Base-by-base conservation (phyloP, 805 yeast species). In the Clavispora phyllophila region DNA sequence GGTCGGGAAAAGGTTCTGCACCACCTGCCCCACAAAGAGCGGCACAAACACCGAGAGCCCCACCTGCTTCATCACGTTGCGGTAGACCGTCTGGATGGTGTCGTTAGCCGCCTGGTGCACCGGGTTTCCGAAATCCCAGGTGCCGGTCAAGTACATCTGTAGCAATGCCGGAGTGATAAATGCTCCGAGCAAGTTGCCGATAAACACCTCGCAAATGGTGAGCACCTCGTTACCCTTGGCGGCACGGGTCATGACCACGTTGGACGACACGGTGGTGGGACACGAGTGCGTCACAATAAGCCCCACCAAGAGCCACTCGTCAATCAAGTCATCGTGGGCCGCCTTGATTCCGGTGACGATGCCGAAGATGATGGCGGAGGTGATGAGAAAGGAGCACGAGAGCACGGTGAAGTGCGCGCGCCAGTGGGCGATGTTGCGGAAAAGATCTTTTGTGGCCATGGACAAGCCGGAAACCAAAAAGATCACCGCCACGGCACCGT, bases 201-300 rank as follows among this genome's bases (percentile, higher is more conserved):
- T 73, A 45, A 88, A 79, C 9, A 89, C 96, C 60, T 87, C 95
- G 59, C 93, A 82, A 6, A 87, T 67, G 15, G 95, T 82, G 41
- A 88, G 64, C 14, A 84, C 64, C 50, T 79, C 90, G 61, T 88
- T 87, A 8, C 96, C 96, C 50, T 83, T 81, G 0, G 96, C 96
- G 45, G 76, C 76, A 41, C 81, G 75, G 5, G 96, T 89, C 96
- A 89, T 89, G 23, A 89, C 90, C 23, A 89, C 96, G 58, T 89
- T 89, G 2, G 96, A 87, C 0, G 90, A 79, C 15, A 89, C 95
- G 0, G 96, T 89, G 8, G 96, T 89, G 23, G 96, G 96, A 60
- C 95, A 86, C 10, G 91, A 77, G 24, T 87, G 86, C 2, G 96
- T 85, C 36, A 87, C 84, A 15, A 89, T 77, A 45, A 89, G 62